A percentile compares a stretch with the other conserved stretches of the same genome.
These are phyloP conservation scores for Hemisphaericaspora nanyangensis DNA, from an alignment of 805 yeast species.

Conservation along the genomic window DNA sequence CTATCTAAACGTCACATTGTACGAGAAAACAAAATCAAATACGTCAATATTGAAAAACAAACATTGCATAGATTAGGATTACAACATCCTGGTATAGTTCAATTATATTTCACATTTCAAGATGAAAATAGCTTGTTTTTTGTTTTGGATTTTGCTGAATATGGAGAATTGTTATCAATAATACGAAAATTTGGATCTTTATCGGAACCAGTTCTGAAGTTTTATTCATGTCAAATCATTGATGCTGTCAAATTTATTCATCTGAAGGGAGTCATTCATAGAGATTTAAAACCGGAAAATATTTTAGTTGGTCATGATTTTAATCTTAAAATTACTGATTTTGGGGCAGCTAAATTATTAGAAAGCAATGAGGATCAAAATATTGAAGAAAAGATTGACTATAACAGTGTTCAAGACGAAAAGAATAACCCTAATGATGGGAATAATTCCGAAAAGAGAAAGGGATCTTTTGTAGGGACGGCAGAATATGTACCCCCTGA, in stretches of 20 bases:
- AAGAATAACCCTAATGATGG: neutral
- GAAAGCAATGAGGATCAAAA: constrained; percentile 17
- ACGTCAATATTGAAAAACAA: constrained; percentile 91
- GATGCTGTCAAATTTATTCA: constrained; percentile 91
- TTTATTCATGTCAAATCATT: constrained; percentile 81
- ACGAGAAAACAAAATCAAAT: constrained; percentile 89
- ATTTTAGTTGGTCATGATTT: constrained; percentile 80
- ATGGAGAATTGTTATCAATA: constrained; percentile 86
- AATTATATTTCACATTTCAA: constrained; percentile 90
- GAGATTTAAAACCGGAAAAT: constrained; percentile 95
- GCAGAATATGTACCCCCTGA: constrained; percentile 81
- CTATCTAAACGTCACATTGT: constrained; percentile 90
- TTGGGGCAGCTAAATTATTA: constrained; percentile 92
- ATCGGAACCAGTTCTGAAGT: constrained; percentile 69
- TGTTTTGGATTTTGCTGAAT: constrained; percentile 90
- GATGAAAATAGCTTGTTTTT: constrained; percentile 84
- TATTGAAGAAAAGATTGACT: constrained; percentile 36
- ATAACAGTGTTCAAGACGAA: constrained; percentile 12
- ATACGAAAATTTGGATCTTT: constrained; percentile 76
- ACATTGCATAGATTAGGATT: constrained; percentile 83
- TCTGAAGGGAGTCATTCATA: constrained; percentile 81
- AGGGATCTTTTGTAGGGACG: constrained; percentile 88
- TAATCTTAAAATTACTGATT: constrained; percentile 89
- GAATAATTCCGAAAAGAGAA: constrained; percentile 31
- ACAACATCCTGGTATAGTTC: constrained; percentile 89